Evolutionary conservation across 2,329 filamentous ascomycete species (phyloP).

Genomic region (Emericellopsis atlantica): DNA sequence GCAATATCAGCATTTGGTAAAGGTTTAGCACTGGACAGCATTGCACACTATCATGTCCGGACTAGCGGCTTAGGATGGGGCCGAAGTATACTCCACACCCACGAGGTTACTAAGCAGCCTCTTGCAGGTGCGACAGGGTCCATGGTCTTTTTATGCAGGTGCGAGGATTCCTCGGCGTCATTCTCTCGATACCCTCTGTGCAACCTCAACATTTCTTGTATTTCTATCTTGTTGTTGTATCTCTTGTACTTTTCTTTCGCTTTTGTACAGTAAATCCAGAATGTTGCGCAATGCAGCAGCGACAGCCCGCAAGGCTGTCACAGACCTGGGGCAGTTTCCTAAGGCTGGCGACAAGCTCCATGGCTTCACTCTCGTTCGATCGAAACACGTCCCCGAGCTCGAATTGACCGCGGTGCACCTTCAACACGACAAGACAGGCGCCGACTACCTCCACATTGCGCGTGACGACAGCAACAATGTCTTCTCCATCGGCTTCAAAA

Average conservation of each 20-base stretch:
- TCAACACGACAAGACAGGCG: slow-evolving; percentile 88
- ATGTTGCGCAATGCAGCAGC: slow-evolving; percentile 43
- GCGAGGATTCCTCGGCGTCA: neutral
- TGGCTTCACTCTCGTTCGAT: slow-evolving; percentile 81
- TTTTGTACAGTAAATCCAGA: neutral
- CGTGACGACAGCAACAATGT: slow-evolving; percentile 98
- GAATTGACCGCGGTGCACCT: slow-evolving; percentile 85
- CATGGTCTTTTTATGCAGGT: neutral
- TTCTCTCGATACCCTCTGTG: neutral
- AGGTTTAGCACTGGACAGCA: neutral
- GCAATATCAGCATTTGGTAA: neutral
- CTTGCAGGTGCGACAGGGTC: neutral
- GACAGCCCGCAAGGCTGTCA: slow-evolving; percentile 50
- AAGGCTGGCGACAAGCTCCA: slow-evolving; percentile 76
- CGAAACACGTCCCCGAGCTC: slow-evolving; percentile 88
- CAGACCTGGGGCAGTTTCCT: slow-evolving; percentile 64
- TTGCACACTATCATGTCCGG: neutral
- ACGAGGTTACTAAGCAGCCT: neutral
- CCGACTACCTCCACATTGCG: slow-evolving; percentile 90
- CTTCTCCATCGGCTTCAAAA: slow-evolving; percentile 98
- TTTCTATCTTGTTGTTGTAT: neutral
- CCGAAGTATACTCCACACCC: neutral
- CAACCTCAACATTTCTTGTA: neutral
- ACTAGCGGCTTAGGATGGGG: neutral
- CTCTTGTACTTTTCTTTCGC: neutral